These are phyloP conservation scores for Manihot esculenta DNA, from an alignment of 441 rosid genomes.

Conservation along the genomic window DNA sequence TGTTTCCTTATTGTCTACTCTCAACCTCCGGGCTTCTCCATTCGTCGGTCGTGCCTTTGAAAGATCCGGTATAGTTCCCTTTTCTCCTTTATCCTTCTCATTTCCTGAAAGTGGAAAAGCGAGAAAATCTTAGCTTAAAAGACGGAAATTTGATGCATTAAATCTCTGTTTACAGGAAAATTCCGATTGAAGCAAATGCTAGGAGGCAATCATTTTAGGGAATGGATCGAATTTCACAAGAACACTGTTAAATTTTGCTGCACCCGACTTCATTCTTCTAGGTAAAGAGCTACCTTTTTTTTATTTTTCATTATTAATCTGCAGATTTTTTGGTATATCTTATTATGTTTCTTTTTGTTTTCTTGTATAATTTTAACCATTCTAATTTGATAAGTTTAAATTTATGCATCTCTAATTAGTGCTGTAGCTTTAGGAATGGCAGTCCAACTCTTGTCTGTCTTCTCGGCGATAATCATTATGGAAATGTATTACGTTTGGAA, in stretches of 20 bases:
- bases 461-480: slow-evolving; percentile 62
- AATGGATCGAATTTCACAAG: slow-evolving; percentile 18
- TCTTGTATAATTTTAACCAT: neutral
- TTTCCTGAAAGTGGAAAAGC: too few species aligned
- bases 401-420: slow-evolving; percentile 56
- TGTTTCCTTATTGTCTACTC: neutral
- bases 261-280: slow-evolving; percentile 65
- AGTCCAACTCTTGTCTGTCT: slow-evolving; percentile 67
- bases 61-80: neutral
- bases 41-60: neutral
- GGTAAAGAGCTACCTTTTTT: slow-evolving; percentile 28
- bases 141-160: neutral
- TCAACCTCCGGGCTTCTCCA: neutral
- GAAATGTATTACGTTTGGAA: slow-evolving; percentile 62
- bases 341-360: neutral
- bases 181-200: neutral
- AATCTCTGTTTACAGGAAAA: neutral
- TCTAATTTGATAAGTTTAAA: slow-evolving; percentile 1
- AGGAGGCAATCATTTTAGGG: neutral
- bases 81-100: neutral
- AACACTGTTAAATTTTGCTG: slow-evolving; percentile 37
- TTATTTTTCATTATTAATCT: too few species aligned
- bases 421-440: slow-evolving; percentile 73
- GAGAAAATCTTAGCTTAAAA: too few species aligned
- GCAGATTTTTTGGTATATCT: neutral